Conservation (phyloP, 2,329 filamentous ascomycete genomes). For the Penicillium italicum region DNA sequence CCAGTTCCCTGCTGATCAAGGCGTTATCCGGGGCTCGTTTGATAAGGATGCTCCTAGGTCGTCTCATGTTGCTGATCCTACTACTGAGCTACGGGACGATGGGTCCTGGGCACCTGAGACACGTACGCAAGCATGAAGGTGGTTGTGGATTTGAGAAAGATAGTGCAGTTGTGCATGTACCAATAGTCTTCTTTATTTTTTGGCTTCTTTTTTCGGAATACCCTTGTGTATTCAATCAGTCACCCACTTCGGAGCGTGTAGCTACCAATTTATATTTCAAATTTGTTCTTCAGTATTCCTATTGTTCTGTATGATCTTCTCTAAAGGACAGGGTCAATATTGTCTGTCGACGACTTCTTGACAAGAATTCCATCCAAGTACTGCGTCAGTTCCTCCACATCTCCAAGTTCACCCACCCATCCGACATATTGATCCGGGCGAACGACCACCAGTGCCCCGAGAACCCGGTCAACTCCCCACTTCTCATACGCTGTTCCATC, state of each 20-base stretch:
- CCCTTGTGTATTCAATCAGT: not conserved
- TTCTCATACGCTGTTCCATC: constrained; percentile 27
- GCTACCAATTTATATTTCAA: not conserved
- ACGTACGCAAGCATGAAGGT: not conserved
- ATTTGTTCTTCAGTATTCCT: not conserved
- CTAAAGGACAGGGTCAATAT: not conserved
- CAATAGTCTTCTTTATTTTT: too few species aligned
- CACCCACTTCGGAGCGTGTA: too few species aligned
- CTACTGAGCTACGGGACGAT: constrained; percentile 13
- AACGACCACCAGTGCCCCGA: constrained; percentile 22
- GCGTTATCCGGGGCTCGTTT: constrained; percentile 18
- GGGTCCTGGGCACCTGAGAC: constrained; percentile 9
- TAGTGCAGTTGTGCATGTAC: not conserved
- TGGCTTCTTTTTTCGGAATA: too few species aligned
- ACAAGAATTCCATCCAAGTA: constrained; percentile 26
- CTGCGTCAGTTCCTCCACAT: constrained; percentile 19
- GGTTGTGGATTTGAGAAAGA: not conserved
- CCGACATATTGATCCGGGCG: constrained; percentile 31
- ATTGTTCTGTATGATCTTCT: not conserved
- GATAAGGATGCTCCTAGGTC: constrained; percentile 15
- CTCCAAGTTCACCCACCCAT: constrained; percentile 27
- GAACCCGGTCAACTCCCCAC: constrained; percentile 25
- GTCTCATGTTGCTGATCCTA: constrained; percentile 17
- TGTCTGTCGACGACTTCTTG: not conserved
- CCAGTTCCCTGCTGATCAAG: constrained; percentile 20